These are phyloP conservation scores for Eragrostis tef DNA, from an alignment of 202 grass and related monocot species.

Conservation along the genomic window DNA sequence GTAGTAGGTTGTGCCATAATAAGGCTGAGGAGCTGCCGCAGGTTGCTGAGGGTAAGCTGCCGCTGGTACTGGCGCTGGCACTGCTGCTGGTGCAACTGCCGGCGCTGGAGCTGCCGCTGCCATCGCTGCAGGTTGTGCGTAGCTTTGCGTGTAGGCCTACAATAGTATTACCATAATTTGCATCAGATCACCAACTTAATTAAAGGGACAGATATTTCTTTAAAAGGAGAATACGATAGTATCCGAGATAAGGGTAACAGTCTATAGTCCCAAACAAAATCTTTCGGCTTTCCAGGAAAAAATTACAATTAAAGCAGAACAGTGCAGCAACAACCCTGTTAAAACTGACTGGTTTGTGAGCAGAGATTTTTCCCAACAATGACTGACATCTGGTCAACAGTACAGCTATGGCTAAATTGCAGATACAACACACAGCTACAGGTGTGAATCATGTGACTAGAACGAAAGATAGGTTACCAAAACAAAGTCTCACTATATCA, in stretches of 20 bases:
- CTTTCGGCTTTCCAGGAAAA: neutral
- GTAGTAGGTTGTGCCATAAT: constrained; percentile 71
- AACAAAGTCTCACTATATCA: neutral
- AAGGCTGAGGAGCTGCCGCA: constrained; percentile 60
- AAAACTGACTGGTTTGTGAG: neutral
- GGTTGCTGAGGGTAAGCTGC: constrained; percentile 63
- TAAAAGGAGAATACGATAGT: neutral
- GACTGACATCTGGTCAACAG: neutral
- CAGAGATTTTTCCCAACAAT: neutral
- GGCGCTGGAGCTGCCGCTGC: constrained; percentile 42
- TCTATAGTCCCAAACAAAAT: neutral
- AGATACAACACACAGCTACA: neutral
- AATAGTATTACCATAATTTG: neutral
- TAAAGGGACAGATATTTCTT: neutral
- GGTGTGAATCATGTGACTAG: neutral
- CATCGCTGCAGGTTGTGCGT: constrained; percentile 57
- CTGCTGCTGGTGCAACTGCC: constrained; percentile 7
- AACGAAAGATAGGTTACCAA: neutral
- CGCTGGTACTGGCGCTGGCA: constrained; percentile 25
- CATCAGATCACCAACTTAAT: constrained; percentile 28
- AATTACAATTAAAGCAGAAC: neutral
- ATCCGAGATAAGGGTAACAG: neutral
- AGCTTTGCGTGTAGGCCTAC: constrained; percentile 66
- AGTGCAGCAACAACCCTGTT: neutral
- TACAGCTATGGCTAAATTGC: neutral